Percentiles rank a stretch among this genome's conserved stretches.
Conservation (phyloP, 371 early-diverging fungal genomes). For the Mortierella sp. region DNA sequence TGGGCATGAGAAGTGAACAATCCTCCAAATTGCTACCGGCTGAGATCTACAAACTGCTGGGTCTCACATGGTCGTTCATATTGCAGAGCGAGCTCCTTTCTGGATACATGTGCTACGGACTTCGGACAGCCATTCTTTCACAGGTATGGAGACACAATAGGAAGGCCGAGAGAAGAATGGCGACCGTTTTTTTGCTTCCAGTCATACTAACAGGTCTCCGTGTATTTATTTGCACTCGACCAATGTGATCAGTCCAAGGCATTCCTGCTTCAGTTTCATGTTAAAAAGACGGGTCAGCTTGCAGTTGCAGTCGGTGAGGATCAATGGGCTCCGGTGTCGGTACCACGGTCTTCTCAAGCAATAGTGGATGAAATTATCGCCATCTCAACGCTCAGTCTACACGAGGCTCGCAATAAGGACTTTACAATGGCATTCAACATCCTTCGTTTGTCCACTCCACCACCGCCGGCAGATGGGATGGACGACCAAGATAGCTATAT, state of each 20-base stretch:
- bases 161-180: no score
- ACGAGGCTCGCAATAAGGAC: conserved; percentile 47
- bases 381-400: conserved; percentile 48
- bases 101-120: conserved; percentile 85
- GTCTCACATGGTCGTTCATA: conserved; percentile 82
- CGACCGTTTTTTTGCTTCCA: no score
- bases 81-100: conserved; percentile 76
- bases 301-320: conserved; percentile 92
- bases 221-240: conserved; percentile 6
- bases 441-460: conserved; percentile 30
- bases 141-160: conserved; percentile 19
- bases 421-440: conserved; percentile 46
- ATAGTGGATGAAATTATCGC: conserved; percentile 82
- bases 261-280: conserved; percentile 90
- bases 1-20: conserved; percentile 88
- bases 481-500: conserved; percentile 38
- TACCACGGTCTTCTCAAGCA: conserved; percentile 90
- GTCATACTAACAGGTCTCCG: no score
- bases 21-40: conserved; percentile 86
- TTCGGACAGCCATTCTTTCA: conserved; percentile 71
- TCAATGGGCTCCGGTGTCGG: conserved; percentile 92
- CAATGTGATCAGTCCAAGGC: conserved; percentile 73
- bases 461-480: conserved; percentile 26
- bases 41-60: conserved; percentile 86
- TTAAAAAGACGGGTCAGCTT: conserved; percentile 87